These are phyloP conservation scores for Daedaleopsis sinensis DNA, from an alignment of 768 basidiomycete genomes.

Conservation along the genomic window DNA sequence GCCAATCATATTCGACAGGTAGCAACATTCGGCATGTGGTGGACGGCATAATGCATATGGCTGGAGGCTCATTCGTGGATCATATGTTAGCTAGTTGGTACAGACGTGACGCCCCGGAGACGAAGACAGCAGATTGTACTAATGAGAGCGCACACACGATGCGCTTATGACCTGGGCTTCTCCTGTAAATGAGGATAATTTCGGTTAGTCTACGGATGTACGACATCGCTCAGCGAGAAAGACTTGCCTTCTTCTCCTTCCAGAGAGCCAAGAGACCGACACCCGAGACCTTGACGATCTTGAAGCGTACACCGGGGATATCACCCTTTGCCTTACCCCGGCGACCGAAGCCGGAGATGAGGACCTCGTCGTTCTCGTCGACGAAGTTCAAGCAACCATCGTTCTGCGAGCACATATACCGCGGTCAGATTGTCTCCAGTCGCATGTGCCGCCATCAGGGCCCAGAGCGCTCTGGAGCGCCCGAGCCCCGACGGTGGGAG, in stretches of 20 bases:
- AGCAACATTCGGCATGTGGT: neutral
- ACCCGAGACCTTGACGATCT: constrained; percentile 99
- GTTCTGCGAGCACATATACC: constrained; percentile 51
- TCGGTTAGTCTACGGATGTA: neutral
- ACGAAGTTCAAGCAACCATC: constrained; percentile 98
- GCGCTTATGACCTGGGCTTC: constrained; percentile 41
- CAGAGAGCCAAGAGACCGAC: constrained; percentile 97
- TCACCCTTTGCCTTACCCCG: constrained; percentile 99
- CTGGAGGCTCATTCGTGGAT: constrained; percentile 13
- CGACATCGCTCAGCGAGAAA: neutral
- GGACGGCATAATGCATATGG: constrained; percentile 21
- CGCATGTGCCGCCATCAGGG: constrained; percentile 5
- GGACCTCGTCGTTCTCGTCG: constrained; percentile 99
- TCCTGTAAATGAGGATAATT: constrained; percentile 27
- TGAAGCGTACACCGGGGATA: constrained; percentile 99
- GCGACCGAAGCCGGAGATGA: constrained; percentile 99
- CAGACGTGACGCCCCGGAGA: constrained; percentile 16
- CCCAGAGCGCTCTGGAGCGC: constrained; percentile 14
- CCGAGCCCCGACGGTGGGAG: constrained; percentile 1
- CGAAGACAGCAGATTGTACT: constrained; percentile 3
- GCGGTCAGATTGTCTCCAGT: constrained; percentile 8
- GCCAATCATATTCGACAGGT: neutral
- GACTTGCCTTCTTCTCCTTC: constrained; percentile 97
- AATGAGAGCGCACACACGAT: constrained; percentile 13
- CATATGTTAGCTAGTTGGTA: constrained; percentile 22